Conservation (phyloP, 2,329 filamentous ascomycete species). For the Emydomyces testavorans region DNA sequence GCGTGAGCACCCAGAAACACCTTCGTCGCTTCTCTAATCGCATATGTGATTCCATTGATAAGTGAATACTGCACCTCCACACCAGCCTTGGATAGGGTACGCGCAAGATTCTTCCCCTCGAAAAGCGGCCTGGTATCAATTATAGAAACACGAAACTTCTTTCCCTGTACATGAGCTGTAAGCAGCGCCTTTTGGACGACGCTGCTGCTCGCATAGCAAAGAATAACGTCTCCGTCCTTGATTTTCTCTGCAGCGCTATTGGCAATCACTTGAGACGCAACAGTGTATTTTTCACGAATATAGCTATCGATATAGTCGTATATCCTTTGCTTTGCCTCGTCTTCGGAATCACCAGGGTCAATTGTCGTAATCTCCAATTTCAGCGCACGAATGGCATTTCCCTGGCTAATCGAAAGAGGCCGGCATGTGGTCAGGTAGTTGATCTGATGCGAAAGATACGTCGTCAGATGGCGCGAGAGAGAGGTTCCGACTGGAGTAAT, state of each 20-base stretch:
- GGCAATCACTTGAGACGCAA: conserved; percentile 77
- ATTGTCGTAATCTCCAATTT: conserved; percentile 87
- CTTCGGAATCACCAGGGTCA: conserved; percentile 72
- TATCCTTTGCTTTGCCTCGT: conserved; percentile 67
- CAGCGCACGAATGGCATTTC: conserved; percentile 87
- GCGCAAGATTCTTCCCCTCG: conserved; percentile 60
- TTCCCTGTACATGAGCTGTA: conserved; percentile 57
- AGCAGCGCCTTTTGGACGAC: conserved; percentile 76
- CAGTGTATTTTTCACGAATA: conserved; percentile 77
- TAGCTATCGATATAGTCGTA: conserved; percentile 76
- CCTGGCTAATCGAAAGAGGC: conserved; percentile 94
- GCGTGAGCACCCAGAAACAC: conserved; percentile 81
- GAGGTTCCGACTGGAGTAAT: conserved; percentile 74
- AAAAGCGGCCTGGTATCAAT: conserved; percentile 65
- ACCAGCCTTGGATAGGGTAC: conserved; percentile 55
- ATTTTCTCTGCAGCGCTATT: conserved; percentile 65
- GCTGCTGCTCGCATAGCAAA: conserved; percentile 77
- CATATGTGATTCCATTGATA: conserved; percentile 63
- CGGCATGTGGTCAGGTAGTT: conserved; percentile 86
- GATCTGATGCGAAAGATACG: conserved; percentile 88
- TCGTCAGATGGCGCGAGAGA: conserved; percentile 79
- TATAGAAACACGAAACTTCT: conserved; percentile 69
- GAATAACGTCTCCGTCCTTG: conserved; percentile 63
- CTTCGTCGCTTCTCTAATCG: conserved; percentile 58
- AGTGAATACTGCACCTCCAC: conserved; percentile 72